Conservation (phyloP, 352 stramenopile species). For the Globisporangium mamillatum region DNA sequence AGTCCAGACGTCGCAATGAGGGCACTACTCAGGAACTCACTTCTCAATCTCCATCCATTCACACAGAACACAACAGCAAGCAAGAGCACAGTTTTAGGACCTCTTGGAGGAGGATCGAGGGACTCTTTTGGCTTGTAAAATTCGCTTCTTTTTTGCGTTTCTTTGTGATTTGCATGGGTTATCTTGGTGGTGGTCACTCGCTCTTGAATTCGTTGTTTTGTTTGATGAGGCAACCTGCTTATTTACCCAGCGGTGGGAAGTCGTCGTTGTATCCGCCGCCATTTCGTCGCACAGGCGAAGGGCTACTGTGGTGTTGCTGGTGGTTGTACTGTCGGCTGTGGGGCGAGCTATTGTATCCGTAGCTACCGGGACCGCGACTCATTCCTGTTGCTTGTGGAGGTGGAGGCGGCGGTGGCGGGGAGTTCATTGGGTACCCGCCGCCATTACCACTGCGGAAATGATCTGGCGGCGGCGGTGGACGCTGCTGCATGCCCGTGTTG, state of each 20-base stretch:
- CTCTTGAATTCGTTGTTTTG: not conserved
- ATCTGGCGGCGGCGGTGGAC: slow-evolving; percentile 35
- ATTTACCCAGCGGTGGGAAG: slow-evolving; percentile 70
- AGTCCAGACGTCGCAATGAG: too few species aligned
- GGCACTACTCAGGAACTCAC: too few species aligned
- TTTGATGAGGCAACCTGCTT: slow-evolving; percentile 18
- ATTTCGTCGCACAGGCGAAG: slow-evolving; percentile 19
- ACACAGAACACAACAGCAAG: not conserved
- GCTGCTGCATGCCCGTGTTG: slow-evolving; percentile 20
- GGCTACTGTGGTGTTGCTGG: slow-evolving; percentile 9
- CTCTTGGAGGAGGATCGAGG: not conserved
- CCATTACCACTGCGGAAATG: slow-evolving; percentile 30
- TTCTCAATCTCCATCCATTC: too few species aligned
- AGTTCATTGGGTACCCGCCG: slow-evolving; percentile 29
- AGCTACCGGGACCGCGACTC: not conserved
- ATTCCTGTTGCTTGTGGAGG: slow-evolving; percentile 21
- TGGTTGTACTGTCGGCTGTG: slow-evolving; percentile 10
- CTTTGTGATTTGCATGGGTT: slow-evolving; percentile 2
- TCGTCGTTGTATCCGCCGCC: slow-evolving; percentile 58
- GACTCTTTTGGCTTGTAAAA: not conserved
- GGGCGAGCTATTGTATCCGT: slow-evolving; percentile 10
- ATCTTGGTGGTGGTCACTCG: not conserved
- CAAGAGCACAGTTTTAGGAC: not conserved
- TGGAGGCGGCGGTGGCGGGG: slow-evolving; percentile 28
- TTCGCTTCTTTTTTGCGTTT: not conserved